Base-by-base conservation (phyloP, 345 rosid species). In the Luvunga scandens region DNA sequence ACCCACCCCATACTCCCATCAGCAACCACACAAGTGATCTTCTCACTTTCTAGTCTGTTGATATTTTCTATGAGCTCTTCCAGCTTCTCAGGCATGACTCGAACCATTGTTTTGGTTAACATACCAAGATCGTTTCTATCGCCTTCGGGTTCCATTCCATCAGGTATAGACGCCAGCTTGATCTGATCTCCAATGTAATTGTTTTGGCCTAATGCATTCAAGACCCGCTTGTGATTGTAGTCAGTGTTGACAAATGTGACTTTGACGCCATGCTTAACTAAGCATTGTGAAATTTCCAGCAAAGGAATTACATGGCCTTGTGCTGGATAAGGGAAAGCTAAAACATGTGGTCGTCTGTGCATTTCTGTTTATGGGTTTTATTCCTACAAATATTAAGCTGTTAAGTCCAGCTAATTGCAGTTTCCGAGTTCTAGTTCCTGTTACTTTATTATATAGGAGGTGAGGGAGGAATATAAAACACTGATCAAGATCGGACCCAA, bases 1-100 rank as follows among this genome's bases (percentile, higher is more conserved):
- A 77, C 80, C 83, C 80, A 77, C 31, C 73, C 72, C 28, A 71
- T 57, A 57, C 5, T 19, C 18, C 7, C 31, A 66, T 81, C 78
- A 21, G 64, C 27, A 24, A 77, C 10, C 22, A 77, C 4, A 50
- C 77, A 81, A 14, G 33, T 39, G 65, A 77, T 57, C 55, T 59
- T 36, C 12, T 81, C 66, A 2, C 9, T 27, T 18, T 65, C 80
- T 6, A 16, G 28, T 62, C 28, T 9, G 12, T 64, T 64, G 30
- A 65, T 64, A 22, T 38, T 18, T 38, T 39, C 67, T 22, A 78
- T 72, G 14, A 74, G 24, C 25, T 74, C 72, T n/a, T 68, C 50
- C 4, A 68, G 72, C 72, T 68, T 38, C 42, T 18, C 31, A 9
- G 72, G 72, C 72, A 68, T 68, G 42, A 42, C 55, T 14, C 42